These are phyloP conservation scores for Candida coleopterorum DNA, from an alignment of 805 yeast species.

Conservation along the genomic window DNA sequence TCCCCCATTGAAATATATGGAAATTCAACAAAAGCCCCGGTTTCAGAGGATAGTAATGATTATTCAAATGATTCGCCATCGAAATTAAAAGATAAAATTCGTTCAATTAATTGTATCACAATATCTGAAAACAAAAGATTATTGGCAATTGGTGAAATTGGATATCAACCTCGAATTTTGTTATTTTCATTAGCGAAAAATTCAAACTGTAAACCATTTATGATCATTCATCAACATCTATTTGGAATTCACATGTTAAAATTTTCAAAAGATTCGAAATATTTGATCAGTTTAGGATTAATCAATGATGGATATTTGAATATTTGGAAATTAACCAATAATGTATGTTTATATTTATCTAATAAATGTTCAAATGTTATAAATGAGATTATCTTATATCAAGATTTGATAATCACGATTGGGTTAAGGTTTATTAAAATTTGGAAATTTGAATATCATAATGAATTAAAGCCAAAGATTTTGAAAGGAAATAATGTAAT, in stretches of 20 bases:
- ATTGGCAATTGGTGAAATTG: conserved; percentile 68
- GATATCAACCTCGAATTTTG: conserved; percentile 62
- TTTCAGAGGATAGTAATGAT: background rate
- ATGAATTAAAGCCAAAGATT: conserved; percentile 15
- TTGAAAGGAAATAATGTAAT: conserved; percentile 59
- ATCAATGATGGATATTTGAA: conserved; percentile 64
- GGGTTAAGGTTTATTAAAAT: conserved; percentile 60
- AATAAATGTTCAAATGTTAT: conserved; percentile 62
- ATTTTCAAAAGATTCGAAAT: conserved; percentile 56
- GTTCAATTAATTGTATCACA: conserved; percentile 54
- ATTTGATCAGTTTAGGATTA: conserved; percentile 59
- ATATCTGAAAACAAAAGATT: conserved; percentile 50
- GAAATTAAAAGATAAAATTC: conserved; percentile 37
- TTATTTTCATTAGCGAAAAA: conserved; percentile 53
- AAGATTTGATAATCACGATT: conserved; percentile 44
- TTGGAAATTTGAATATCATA: conserved; percentile 46
- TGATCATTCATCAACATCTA: conserved; percentile 54
- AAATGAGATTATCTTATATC: conserved; percentile 54
- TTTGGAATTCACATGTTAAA: conserved; percentile 55
- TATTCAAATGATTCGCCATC: conserved; percentile 13
- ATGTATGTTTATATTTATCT: conserved; percentile 36
- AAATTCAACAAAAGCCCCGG: conserved; percentile 4
- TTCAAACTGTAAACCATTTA: conserved; percentile 45
- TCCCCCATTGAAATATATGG: conserved; percentile 23
- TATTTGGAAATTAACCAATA: conserved; percentile 46